A percentile compares a stretch with the other conserved stretches of the same genome.
phyloP scores from a whole-genome alignment of 176 grass and related monocot species.

The Triticum aestivum region DNA sequence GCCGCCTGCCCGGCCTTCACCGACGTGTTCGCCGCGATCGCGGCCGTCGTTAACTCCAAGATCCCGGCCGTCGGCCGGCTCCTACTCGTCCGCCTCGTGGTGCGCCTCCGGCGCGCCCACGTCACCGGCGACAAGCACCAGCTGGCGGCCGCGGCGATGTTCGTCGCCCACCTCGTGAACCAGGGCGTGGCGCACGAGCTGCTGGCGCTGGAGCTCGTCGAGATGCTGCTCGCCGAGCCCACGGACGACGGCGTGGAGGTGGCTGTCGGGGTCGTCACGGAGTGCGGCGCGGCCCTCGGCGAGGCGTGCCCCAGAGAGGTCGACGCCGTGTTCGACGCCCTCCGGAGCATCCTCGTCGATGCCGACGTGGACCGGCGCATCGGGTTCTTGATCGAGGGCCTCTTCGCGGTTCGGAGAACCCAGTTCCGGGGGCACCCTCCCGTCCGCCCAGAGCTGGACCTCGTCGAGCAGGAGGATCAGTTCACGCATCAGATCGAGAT shows the following conservation, averaged over 20 bases:
- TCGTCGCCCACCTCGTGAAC: conserved; percentile 1
- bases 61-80: conserved; percentile 49
- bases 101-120: not conserved
- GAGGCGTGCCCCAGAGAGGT: conserved; percentile 33
- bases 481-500: conserved; percentile 33
- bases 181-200: conserved; percentile 9
- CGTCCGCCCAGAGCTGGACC: conserved; percentile 41
- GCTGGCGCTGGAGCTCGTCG: not conserved
- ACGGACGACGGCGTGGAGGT: conserved; percentile 11
- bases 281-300: conserved; percentile 35
- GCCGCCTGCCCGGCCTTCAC: conserved; percentile 55
- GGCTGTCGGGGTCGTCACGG: conserved; percentile 40
- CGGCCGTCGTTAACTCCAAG: conserved; percentile 50
- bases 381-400: conserved; percentile 40
- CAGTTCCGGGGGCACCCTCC: conserved; percentile 31
- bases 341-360: conserved; percentile 38
- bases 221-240: not conserved
- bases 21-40: conserved; percentile 54
- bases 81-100: conserved; percentile 48
- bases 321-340: conserved; percentile 38
- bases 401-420: conserved; percentile 42
- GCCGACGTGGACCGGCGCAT: conserved; percentile 31
- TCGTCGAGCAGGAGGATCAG: conserved; percentile 48
- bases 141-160: not conserved
- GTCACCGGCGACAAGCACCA: not conserved